Evolutionary conservation across 306 rosid genomes (phyloP).

Genomic region (Fragaria iinumae): DNA sequence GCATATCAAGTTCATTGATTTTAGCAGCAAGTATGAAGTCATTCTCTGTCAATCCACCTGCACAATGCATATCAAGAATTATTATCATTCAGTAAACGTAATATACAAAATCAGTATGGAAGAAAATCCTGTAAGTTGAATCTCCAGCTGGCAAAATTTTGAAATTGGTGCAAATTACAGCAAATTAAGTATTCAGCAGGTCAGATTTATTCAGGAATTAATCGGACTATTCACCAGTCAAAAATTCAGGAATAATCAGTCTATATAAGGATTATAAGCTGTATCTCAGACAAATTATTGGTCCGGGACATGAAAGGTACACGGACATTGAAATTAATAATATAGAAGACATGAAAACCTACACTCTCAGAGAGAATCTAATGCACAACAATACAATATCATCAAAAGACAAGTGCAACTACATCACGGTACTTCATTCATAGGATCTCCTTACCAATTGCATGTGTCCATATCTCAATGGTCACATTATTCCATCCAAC

Average conservation of each 20-base stretch:
- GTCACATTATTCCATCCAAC: slow-evolving; percentile 84
- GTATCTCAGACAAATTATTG: neutral
- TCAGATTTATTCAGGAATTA: neutral
- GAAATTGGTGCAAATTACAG: neutral
- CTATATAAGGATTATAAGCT: neutral
- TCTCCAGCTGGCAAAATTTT: neutral
- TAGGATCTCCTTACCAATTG: slow-evolving; percentile 53
- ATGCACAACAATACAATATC: neutral
- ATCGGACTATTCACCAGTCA: neutral
- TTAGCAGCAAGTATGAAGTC: slow-evolving; percentile 94
- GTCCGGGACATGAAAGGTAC: neutral
- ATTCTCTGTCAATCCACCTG: slow-evolving; percentile 88
- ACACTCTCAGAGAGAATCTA: neutral
- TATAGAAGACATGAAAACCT: neutral
- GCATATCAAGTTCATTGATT: slow-evolving; percentile 52
- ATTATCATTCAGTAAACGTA: neutral
- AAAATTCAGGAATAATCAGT: neutral
- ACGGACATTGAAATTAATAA: neutral
- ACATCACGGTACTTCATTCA: slow-evolving; percentile 8
- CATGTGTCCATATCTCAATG: slow-evolving; percentile 83
- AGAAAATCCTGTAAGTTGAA: neutral
- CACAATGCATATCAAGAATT: slow-evolving; percentile 14
- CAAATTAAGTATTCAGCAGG: neutral
- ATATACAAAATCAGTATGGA: neutral
- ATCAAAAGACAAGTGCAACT: neutral